Evolutionary conservation across 306 rosid genomes (phyloP).

Genomic region (Rosa rugosa): DNA sequence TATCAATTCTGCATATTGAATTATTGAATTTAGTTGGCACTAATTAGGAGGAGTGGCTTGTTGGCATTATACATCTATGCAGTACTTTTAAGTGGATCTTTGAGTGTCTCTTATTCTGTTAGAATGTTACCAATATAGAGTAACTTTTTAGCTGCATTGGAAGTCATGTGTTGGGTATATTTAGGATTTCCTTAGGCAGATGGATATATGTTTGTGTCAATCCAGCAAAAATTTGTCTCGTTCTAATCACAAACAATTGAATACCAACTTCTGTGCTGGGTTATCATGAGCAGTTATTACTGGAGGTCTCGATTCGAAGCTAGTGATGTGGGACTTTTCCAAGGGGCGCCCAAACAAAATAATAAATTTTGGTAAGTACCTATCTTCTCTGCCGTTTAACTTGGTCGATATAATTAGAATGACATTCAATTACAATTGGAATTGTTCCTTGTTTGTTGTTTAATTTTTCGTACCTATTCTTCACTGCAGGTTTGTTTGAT

Average conservation of each 20-base stretch:
- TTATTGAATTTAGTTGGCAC: background rate
- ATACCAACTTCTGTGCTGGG: conserved; percentile 19
- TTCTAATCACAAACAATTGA: conserved; percentile 1
- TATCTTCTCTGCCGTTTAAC: conserved; percentile 7
- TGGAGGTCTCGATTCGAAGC: conserved; percentile 92
- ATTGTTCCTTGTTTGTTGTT: background rate
- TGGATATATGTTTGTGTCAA: conserved; percentile 1
- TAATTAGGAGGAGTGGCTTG: background rate
- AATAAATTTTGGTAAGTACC: conserved; percentile 62
- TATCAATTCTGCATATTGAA: background rate
- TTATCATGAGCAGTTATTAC: conserved; percentile 56
- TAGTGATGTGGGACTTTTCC: conserved; percentile 90
- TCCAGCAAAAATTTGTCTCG: conserved; percentile 17
- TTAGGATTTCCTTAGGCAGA: background rate
- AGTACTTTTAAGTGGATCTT: background rate
- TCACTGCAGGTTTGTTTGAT: conserved; percentile 53
- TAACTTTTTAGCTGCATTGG: background rate
- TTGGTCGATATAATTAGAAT: background rate
- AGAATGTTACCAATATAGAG: background rate
- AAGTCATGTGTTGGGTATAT: background rate
- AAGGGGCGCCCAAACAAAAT: conserved; percentile 71
- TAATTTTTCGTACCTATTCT: conserved; percentile 18
- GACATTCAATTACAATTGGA: background rate
- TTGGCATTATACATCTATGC: background rate
- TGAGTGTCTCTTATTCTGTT: background rate